Evolutionary conservation across 805 yeast genomes (phyloP).

Genomic region (Nakazawaea wickerhamii): DNA sequence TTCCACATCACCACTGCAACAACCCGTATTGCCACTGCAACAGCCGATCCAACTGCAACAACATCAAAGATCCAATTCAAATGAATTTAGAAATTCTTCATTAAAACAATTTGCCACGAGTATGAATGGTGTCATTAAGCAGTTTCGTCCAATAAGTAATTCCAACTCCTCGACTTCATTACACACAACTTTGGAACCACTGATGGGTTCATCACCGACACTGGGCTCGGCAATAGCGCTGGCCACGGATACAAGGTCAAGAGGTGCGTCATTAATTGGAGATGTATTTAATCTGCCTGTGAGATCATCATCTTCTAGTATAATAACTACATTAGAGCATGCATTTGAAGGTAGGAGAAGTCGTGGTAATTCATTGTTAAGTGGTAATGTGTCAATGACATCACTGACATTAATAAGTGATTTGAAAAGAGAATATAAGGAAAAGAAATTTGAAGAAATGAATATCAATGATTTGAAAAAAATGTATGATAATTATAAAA

Average conservation of each 20-base stretch:
- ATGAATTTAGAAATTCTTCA: constrained; percentile 15
- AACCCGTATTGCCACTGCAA: constrained; percentile 3
- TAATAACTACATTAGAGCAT: constrained; percentile 26
- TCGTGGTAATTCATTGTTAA: constrained; percentile 21
- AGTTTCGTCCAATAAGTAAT: constrained; percentile 26
- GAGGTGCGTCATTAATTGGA: constrained; percentile 9
- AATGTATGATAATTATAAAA: constrained; percentile 24
- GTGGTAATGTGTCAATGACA: neutral
- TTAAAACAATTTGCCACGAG: constrained; percentile 25
- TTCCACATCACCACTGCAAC: neutral
- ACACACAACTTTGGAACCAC: constrained; percentile 11
- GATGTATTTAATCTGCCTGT: constrained; percentile 3
- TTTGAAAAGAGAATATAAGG: neutral
- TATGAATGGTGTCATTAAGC: constrained; percentile 31
- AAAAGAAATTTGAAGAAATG: constrained; percentile 24
- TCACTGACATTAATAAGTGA: neutral
- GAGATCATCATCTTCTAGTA: constrained; percentile 9
- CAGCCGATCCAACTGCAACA: constrained; percentile 9
- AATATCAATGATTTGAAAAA: constrained; percentile 23
- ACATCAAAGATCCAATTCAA: constrained; percentile 14
- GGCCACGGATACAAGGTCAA: constrained; percentile 15
- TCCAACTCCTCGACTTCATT: constrained; percentile 28
- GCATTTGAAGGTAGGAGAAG: constrained; percentile 29
- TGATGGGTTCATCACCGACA: constrained; percentile 9
- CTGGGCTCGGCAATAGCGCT: neutral